Evolutionary conservation across 2,329 filamentous ascomycete species (phyloP).

Genomic region (Stylonectria norvegica): DNA sequence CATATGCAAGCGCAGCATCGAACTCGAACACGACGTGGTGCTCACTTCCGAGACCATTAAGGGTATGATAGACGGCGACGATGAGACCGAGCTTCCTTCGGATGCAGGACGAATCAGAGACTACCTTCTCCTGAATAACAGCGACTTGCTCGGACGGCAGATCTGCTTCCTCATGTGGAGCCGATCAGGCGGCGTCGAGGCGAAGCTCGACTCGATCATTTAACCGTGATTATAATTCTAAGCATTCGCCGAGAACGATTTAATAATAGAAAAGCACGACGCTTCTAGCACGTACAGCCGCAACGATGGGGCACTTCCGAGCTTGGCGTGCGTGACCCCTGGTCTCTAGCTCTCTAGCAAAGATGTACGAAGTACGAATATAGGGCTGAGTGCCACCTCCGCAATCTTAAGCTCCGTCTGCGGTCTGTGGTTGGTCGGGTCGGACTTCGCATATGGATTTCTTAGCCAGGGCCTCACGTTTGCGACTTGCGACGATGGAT

Average conservation of each 20-base stretch:
- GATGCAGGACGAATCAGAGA: slow-evolving; percentile 20
- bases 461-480: slow-evolving; percentile 3
- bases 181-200: slow-evolving; percentile 1
- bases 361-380: no score
- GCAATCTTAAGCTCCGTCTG: not conserved
- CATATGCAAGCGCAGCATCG: slow-evolving; percentile 32
- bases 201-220: slow-evolving; percentile 8
- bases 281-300: not conserved
- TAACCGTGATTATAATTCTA: not conserved
- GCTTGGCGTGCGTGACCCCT: not conserved
- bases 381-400: not conserved
- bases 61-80: not conserved
- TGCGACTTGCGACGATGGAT: not conserved
- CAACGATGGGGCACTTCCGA: slow-evolving; percentile 2
- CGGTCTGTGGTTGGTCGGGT: slow-evolving; percentile 7
- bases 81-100: slow-evolving; percentile 9
- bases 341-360: no score
- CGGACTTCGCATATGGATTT: no score
- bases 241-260: not conserved
- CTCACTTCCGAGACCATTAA: slow-evolving; percentile 19
- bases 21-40: slow-evolving; percentile 37
- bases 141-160: slow-evolving; percentile 1
- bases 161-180: slow-evolving; percentile 4
- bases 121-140: slow-evolving; percentile 8
- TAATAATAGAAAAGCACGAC: slow-evolving; percentile 8